These are phyloP conservation scores for Microdochium nivale DNA, from an alignment of 2,329 filamentous ascomycete species.

Conservation along the genomic window DNA sequence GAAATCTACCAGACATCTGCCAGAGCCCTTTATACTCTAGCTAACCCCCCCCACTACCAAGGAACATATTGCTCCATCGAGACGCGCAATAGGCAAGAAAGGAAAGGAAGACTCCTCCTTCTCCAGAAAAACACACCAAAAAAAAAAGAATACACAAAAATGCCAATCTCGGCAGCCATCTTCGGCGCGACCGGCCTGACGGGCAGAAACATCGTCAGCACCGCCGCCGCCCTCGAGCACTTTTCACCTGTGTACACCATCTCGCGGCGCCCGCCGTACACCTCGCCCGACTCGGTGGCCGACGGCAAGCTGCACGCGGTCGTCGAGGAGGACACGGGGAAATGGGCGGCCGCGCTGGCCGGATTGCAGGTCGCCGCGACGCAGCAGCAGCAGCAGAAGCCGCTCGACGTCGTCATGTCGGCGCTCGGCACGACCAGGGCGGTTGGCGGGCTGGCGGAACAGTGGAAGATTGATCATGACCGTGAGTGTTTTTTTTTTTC, in stretches of 20 bases:
- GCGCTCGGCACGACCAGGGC: constrained; percentile 73
- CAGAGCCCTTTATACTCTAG: no score
- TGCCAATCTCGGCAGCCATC: neutral
- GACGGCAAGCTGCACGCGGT: constrained; percentile 57
- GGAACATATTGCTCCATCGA: no score
- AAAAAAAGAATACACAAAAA: neutral
- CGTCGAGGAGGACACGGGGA: constrained; percentile 51
- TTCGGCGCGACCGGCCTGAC: constrained; percentile 2
- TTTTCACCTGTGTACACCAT: constrained; percentile 37
- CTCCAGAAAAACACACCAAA: neutral
- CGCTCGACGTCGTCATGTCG: constrained; percentile 62
- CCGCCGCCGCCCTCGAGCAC: constrained; percentile 3
- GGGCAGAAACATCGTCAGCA: neutral
- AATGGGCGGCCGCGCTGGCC: constrained; percentile 46
- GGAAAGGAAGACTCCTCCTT: no score
- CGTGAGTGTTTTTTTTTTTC: constrained; percentile 15
- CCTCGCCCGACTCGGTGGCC: neutral
- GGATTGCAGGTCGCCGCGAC: neutral
- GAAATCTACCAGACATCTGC: no score
- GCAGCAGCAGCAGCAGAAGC: constrained; percentile 25
- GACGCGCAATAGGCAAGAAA: no score
- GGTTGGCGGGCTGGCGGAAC: constrained; percentile 65
- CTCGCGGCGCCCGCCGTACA: constrained; percentile 51
- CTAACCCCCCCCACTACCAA: no score
- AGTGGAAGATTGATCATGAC: constrained; percentile 84